phyloP scores from a whole-genome alignment of 306 rosid species.

The Cucumis cinereus region DNA sequence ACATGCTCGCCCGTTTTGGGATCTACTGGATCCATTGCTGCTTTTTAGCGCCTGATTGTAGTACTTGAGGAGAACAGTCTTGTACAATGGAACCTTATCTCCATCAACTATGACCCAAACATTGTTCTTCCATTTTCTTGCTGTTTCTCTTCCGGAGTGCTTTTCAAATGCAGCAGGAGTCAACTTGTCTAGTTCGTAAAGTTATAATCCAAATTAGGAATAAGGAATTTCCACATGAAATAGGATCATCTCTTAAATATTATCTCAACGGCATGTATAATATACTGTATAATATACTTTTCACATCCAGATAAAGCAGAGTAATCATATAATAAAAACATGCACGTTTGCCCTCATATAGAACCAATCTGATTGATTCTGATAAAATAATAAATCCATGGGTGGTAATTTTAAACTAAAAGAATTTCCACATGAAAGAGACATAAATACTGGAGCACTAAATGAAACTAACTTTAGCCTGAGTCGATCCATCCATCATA shows the following conservation, averaged over 20 bases:
- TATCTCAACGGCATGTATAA: neutral
- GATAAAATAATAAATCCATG: neutral
- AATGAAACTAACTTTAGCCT: neutral
- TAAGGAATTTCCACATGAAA: neutral
- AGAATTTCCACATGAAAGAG: neutral
- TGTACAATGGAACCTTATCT: conserved; percentile 74
- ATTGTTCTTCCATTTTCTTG: conserved; percentile 96
- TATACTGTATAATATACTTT: neutral
- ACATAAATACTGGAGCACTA: neutral
- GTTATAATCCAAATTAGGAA: neutral
- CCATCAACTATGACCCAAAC: conserved; percentile 81
- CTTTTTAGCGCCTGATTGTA: conserved; percentile 60
- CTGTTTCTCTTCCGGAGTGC: conserved; percentile 95
- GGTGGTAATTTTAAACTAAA: neutral
- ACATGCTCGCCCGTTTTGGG: conserved; percentile 53
- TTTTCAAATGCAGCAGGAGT: conserved; percentile 91
- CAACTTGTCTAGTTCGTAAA: conserved; percentile 45
- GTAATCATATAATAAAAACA: neutral
- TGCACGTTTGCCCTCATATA: neutral
- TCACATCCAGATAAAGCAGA: neutral
- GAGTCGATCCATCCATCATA: neutral
- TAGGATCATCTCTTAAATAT: neutral
- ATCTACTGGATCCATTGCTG: conserved; percentile 55
- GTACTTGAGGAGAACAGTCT: conserved; percentile 90
- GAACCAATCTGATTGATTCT: neutral